phyloP scores from a whole-genome alignment of 192 early-diverging fungal species.

The Umbelopsis ramanniana region DNA sequence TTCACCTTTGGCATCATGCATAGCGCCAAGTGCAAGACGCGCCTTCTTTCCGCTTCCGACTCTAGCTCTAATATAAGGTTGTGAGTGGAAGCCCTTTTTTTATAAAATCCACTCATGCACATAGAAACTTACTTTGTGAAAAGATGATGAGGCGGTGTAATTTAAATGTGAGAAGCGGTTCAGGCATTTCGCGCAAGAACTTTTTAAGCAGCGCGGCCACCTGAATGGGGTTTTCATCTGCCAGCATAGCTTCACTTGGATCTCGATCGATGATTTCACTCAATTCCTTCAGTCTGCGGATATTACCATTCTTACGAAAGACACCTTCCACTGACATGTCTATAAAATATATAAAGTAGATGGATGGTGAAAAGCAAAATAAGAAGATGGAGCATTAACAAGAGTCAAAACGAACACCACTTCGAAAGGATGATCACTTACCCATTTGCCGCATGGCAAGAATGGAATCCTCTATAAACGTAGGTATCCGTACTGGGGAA shows the following conservation, averaged over 20 bases:
- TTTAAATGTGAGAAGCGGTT: conserved; percentile 90
- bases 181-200: conserved; percentile 94
- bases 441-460: conserved; percentile 73
- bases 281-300: conserved; percentile 84
- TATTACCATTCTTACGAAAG: conserved; percentile 98
- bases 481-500: conserved; percentile 75
- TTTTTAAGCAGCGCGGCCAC: conserved; percentile 95
- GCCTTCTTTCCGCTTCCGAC: conserved; percentile 55
- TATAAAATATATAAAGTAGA: conserved; percentile 1
- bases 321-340: conserved; percentile 90
- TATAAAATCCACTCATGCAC: not conserved
- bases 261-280: conserved; percentile 86
- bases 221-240: conserved; percentile 82
- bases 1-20: conserved; percentile 89
- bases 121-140: conserved; percentile 68
- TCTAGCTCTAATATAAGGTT: conserved; percentile 46
- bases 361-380: not conserved
- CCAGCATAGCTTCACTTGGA: conserved; percentile 66
- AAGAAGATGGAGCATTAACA: too few species aligned
- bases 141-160: conserved; percentile 84
- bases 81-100: too few species aligned
- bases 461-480: conserved; percentile 84
- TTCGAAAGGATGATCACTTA: too few species aligned
- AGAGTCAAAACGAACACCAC: too few species aligned
- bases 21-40: conserved; percentile 78